phyloP scores from a whole-genome alignment of 345 rosid genomes.

The thale cress (Arabidopsis thaliana) region TAIR10.1 NC_003071.7:11637001-11637500 shows the following conservation, averaged over 20 bases:
- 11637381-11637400: slow-evolving; percentile 38
- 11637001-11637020: slow-evolving; percentile 14
- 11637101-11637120: background rate
- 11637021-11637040: slow-evolving; percentile 16
- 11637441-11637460: slow-evolving; percentile 48
- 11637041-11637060: slow-evolving; percentile 4
- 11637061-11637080: slow-evolving; percentile 18
- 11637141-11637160: slow-evolving; percentile 20
- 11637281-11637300: background rate
- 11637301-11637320: slow-evolving; percentile 33
- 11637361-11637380: slow-evolving; percentile 37
- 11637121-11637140: slow-evolving; percentile 13
- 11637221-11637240: background rate
- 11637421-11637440: slow-evolving; percentile 66
- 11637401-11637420: slow-evolving; percentile 63
- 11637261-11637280: background rate
- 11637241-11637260: slow-evolving; percentile 11
- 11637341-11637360: slow-evolving; percentile 25
- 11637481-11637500: slow-evolving; percentile 53
- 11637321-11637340: slow-evolving; percentile 25
- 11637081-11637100: background rate
- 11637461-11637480: slow-evolving; percentile 52
- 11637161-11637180: slow-evolving; percentile 26
- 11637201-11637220: slow-evolving; percentile 3
- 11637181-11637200: background rate